phyloP scores from a whole-genome alignment of 2,329 filamentous ascomycete species.

The Aspergillus costaricaensis region DNA sequence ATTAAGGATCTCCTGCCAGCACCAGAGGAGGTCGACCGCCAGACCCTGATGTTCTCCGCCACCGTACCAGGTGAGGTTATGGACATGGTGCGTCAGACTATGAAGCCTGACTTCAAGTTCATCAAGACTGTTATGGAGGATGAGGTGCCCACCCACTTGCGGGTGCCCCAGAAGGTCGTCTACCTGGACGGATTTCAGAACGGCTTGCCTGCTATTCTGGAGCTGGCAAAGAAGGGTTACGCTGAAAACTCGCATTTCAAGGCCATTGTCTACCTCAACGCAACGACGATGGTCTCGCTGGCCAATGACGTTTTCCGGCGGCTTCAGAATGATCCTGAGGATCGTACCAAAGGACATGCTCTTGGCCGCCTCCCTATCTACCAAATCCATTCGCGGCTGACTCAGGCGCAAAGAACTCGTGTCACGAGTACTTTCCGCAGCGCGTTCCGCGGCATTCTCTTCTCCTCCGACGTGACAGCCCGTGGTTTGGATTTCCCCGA shows the following conservation, averaged over 20 bases:
- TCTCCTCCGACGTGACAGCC: conserved; percentile 79
- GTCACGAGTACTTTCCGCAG: conserved; percentile 69
- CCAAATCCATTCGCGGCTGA: conserved; percentile 78
- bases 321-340: conserved; percentile 42
- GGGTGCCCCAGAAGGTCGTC: conserved; percentile 78
- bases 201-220: conserved; percentile 72
- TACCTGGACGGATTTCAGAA: conserved; percentile 71
- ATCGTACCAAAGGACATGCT: conserved; percentile 29
- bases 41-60: conserved; percentile 94
- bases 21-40: conserved; percentile 65
- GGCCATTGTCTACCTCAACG: conserved; percentile 90
- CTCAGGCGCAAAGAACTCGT: conserved; percentile 67
- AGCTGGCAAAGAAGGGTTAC: conserved; percentile 62
- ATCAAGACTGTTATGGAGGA: conserved; percentile 83
- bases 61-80: conserved; percentile 87
- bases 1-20: conserved; percentile 67
- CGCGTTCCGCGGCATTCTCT: conserved; percentile 63
- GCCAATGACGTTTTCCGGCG: conserved; percentile 61
- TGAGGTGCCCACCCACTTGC: conserved; percentile 81
- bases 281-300: conserved; percentile 71
- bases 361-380: conserved; percentile 43
- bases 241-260: conserved; percentile 69
- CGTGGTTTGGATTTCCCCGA: conserved; percentile 81
- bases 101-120: conserved; percentile 83
- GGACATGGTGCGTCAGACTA: conserved; percentile 71